A percentile compares a stretch with the other conserved stretches of the same genome.
Evolutionary conservation across 805 yeast genomes (phyloP).

Genomic region (Candida namnaoensis): DNA sequence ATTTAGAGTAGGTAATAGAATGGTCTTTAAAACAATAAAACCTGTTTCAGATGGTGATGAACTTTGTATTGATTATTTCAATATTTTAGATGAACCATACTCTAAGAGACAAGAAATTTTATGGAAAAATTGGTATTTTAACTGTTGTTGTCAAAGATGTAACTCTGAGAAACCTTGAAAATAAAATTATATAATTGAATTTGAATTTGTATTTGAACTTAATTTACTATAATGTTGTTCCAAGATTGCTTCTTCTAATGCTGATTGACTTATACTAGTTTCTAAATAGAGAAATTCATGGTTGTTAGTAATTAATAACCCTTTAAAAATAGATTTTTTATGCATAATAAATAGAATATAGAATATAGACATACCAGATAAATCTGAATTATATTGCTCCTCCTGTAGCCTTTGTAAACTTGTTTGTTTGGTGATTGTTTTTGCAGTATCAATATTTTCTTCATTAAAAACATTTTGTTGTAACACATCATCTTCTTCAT

Average conservation of each 20-base stretch:
- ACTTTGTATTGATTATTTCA: conserved; percentile 55
- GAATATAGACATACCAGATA: conserved; percentile 19
- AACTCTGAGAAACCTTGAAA: conserved; percentile 7
- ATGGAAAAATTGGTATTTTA: conserved; percentile 49
- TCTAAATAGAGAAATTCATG: conserved; percentile 4
- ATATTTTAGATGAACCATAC: conserved; percentile 30
- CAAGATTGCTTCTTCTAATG: conserved; percentile 31
- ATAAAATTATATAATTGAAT: conserved; percentile 18
- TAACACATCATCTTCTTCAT: conserved; percentile 4
- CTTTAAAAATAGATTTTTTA: background rate
- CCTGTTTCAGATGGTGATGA: conserved; percentile 38
- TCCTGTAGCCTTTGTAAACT: no score
- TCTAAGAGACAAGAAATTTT: conserved; percentile 32
- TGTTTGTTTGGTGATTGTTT: no score
- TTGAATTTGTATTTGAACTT: background rate
- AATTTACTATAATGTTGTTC: conserved; percentile 7
- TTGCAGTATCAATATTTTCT: no score
- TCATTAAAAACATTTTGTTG: background rate
- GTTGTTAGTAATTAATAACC: conserved; percentile 2
- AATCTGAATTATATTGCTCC: conserved; percentile 13
- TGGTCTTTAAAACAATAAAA: conserved; percentile 32
- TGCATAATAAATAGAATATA: background rate
- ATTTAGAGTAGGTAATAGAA: conserved; percentile 26
- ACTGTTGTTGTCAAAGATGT: conserved; percentile 45
- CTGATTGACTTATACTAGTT: conserved; percentile 28